Evolutionary conservation across 2,329 filamentous ascomycete species (phyloP).

Genomic region (Fusarium sp.): DNA sequence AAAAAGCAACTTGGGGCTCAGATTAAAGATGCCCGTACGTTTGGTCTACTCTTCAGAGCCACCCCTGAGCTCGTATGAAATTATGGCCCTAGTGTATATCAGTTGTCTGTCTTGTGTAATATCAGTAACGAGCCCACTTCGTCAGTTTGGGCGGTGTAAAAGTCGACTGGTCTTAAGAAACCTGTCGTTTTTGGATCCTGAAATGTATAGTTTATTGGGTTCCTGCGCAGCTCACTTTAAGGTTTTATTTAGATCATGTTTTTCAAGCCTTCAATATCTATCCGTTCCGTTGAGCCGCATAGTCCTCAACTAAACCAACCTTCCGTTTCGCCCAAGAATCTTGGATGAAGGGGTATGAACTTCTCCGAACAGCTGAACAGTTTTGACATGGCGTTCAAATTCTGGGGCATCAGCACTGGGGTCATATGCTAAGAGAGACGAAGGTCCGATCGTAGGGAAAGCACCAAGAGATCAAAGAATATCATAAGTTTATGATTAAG

Average conservation of each 20-base stretch:
- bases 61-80: background rate
- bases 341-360: background rate
- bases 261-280: background rate
- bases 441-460: too few species aligned
- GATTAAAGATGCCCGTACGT: background rate
- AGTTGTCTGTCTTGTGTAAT: constrained; percentile 20
- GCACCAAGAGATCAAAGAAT: too few species aligned
- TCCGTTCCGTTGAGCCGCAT: background rate
- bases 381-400: too few species aligned
- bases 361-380: too few species aligned
- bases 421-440: background rate
- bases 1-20: constrained; percentile 8
- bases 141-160: constrained; percentile 5
- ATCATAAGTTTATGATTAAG: too few species aligned
- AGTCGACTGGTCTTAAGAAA: constrained; percentile 5
- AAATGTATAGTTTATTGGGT: constrained; percentile 1
- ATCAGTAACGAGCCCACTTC: constrained; percentile 8
- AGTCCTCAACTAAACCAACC: background rate
- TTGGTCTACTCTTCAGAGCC: background rate
- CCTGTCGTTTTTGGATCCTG: constrained; percentile 2
- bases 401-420: too few species aligned
- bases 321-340: background rate
- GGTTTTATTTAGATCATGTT: background rate
- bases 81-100: constrained; percentile 10
- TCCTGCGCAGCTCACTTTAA: background rate